Evolutionary conservation across 805 yeast genomes (phyloP).

Genomic region (Blastobotrys americana): DNA sequence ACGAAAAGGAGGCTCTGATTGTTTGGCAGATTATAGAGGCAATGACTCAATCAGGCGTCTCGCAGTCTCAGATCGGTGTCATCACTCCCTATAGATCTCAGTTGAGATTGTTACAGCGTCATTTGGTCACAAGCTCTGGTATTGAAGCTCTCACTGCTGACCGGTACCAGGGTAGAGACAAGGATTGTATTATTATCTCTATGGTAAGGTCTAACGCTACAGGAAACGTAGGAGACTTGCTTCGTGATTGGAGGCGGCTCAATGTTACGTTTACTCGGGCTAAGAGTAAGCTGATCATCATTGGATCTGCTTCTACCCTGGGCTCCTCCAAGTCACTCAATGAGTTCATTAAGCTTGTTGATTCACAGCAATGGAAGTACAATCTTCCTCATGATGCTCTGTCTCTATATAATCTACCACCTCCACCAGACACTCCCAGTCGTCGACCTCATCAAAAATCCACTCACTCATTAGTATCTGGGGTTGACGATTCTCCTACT

Average conservation of each 20-base stretch:
- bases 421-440: too few relatives aligned
- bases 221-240: slow-evolving; percentile 62
- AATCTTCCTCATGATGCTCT: slow-evolving; percentile 37
- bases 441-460: background rate
- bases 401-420: slow-evolving; percentile 13
- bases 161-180: slow-evolving; percentile 93
- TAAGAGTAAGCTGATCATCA: slow-evolving; percentile 66
- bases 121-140: slow-evolving; percentile 30
- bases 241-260: slow-evolving; percentile 84
- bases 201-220: slow-evolving; percentile 74
- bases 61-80: slow-evolving; percentile 60
- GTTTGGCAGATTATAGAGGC: slow-evolving; percentile 56
- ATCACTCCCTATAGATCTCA: slow-evolving; percentile 89
- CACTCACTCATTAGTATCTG: too few relatives aligned
- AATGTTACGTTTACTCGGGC: slow-evolving; percentile 95
- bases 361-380: slow-evolving; percentile 56
- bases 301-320: slow-evolving; percentile 71
- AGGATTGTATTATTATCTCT: slow-evolving; percentile 83
- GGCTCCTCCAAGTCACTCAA: slow-evolving; percentile 44
- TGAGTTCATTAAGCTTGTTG: slow-evolving; percentile 53
- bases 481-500: too few relatives aligned
- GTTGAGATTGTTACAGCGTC: slow-evolving; percentile 40
- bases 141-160: slow-evolving; percentile 90
- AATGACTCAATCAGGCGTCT: slow-evolving; percentile 53
- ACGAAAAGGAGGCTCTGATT: slow-evolving; percentile 63